Base-by-base conservation (phyloP, 352 stramenopile genomes). In the Phytophthora sp. region DNA sequence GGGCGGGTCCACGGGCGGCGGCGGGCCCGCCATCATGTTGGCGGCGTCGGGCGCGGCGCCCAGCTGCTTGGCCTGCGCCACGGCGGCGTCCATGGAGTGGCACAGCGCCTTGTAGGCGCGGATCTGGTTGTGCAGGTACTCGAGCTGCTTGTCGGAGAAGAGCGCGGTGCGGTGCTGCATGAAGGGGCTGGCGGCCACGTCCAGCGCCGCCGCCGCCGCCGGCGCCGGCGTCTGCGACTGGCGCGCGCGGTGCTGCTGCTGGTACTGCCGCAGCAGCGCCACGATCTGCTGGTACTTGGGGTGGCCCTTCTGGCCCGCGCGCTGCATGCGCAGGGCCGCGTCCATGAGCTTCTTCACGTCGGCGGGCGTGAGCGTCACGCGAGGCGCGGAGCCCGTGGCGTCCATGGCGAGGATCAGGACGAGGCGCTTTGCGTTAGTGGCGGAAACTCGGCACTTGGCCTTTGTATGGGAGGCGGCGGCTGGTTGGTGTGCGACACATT, bases 251-350 rank as follows among this genome's bases (percentile, higher is more conserved):
- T 72, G 62, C 43, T 79, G 65, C n/a, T 73, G 72, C 44, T 96
- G 87, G 39, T 92, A 93, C 62, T 93, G 79, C 21, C 83, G 82
- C 54, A 96, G 68, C 5, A 96, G 58, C 49, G 57, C 44, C 24
- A 95, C 78, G 62, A 96, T 94, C 71, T 95, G 88, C 55, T 86
- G 67, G 71, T 96, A 96, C 70, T 93, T 92, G 17, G 84, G 86
- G 64, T 94, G 84, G 49, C 68, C 53, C 50, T 87, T 95, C 51
- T 94, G 82, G 27, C 88, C 84, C 43, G 80, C 73, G 37, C 76
- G 72, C 62, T 94, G 79, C 86, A 96, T 92, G 27, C 79, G 86
- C 59, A 94, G 55, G n/a, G 86, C 88, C 17, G 74, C 77, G 54
- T 92, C 76, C 87, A 96, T 93, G 37, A 96, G 79, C 66, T 90